These are phyloP conservation scores for Nymphaea colorata DNA, from an alignment of 164 flowering plant species.

Conservation along the genomic window DNA sequence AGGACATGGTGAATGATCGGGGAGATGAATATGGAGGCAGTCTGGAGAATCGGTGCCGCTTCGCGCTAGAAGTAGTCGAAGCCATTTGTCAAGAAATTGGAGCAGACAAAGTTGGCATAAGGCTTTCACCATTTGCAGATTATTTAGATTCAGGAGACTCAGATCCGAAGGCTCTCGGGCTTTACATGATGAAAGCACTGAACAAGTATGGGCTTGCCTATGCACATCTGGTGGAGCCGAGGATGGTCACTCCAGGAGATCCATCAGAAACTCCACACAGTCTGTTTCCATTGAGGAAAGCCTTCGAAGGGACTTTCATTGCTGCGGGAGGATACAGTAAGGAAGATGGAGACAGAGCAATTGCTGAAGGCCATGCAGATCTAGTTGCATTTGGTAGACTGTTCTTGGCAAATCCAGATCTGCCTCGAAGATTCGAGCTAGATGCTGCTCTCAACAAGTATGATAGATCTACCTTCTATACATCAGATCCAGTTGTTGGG, in stretches of 20 bases:
- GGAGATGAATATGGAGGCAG: slow-evolving; percentile 50
- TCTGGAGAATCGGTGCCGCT: slow-evolving; percentile 41
- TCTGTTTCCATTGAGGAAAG: slow-evolving; percentile 33
- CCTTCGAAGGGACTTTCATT: slow-evolving; percentile 34
- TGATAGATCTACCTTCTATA: slow-evolving; percentile 22
- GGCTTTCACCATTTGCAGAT: slow-evolving; percentile 40
- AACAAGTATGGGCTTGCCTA: slow-evolving; percentile 32
- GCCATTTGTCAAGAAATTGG: slow-evolving; percentile 47
- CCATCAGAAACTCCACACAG: slow-evolving; percentile 16
- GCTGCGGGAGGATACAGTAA: slow-evolving; percentile 36
- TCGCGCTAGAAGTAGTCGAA: slow-evolving; percentile 39
- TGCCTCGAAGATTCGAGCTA: slow-evolving; percentile 26
- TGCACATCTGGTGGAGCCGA: slow-evolving; percentile 45
- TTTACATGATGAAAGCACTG: slow-evolving; percentile 35
- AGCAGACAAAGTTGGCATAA: slow-evolving; percentile 41
- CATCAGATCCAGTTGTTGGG: slow-evolving; percentile 24
- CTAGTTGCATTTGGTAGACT: slow-evolving; percentile 21
- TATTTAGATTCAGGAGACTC: slow-evolving; percentile 37
- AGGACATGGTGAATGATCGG: slow-evolving; percentile 47
- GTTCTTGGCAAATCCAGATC: slow-evolving; percentile 35
- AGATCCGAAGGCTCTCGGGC: slow-evolving; percentile 35
- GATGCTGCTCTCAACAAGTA: slow-evolving; percentile 28
- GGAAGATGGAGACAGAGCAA: slow-evolving; percentile 29
- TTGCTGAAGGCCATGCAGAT: slow-evolving; percentile 21
- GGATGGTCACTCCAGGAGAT: slow-evolving; percentile 22